Conservation (phyloP, 495 filamentous ascomycete species). For the Lentithecium fluviatile region DNA sequence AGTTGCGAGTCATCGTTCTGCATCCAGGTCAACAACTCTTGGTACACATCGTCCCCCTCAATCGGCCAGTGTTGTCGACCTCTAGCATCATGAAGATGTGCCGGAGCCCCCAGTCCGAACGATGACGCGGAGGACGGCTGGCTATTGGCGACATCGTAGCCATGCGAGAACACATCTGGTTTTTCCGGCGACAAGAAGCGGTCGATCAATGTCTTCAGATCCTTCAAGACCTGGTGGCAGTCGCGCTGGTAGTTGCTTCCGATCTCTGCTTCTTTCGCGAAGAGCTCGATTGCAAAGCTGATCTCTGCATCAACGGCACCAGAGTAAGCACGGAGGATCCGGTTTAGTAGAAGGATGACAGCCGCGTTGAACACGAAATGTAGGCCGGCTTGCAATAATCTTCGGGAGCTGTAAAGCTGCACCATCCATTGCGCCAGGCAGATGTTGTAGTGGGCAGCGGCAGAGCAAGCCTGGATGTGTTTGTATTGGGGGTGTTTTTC, state of each 20-base stretch:
- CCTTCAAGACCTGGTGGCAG: not conserved
- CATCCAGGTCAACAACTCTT: not conserved
- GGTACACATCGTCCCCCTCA: not conserved
- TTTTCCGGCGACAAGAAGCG: not conserved
- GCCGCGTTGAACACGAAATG: not conserved
- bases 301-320: not conserved
- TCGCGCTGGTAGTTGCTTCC: not conserved
- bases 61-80: not conserved
- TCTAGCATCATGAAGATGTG: not conserved
- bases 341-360: not conserved
- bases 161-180: not conserved
- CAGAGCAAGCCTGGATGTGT: not conserved
- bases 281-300: not conserved
- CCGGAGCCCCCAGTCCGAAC: not conserved
- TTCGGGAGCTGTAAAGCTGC: not conserved
- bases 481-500: not conserved
- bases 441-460: not conserved
- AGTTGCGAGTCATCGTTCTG: not conserved
- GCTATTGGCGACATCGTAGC: not conserved
- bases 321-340: not conserved
- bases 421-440: not conserved
- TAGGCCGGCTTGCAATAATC: not conserved
- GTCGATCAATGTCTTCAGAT: not conserved
- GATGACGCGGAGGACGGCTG: not conserved
- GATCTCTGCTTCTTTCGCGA: not conserved